Evolutionary conservation across 345 rosid genomes (phyloP).

Genomic region (Eucalyptus marginata): DNA sequence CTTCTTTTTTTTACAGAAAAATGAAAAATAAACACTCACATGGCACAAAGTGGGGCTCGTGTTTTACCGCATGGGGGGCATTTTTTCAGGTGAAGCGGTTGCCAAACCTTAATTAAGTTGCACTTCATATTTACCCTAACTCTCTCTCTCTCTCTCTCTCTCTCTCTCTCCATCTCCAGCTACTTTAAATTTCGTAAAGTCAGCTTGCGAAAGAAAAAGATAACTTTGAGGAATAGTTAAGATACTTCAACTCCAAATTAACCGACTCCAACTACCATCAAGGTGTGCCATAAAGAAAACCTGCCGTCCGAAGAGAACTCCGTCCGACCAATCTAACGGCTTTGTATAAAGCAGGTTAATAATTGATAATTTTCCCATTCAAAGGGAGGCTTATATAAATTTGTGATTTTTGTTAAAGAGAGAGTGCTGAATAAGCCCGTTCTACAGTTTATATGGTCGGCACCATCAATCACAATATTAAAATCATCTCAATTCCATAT

Average conservation of each 20-base stretch:
- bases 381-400: no score
- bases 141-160: background rate
- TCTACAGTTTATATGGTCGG: background rate
- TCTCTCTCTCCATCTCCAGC: background rate
- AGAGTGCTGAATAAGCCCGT: accelerated
- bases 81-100: background rate
- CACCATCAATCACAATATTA: background rate
- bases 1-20: background rate
- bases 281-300: background rate
- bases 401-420: background rate
- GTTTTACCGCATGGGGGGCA: background rate
- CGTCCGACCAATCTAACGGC: background rate
- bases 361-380: background rate
- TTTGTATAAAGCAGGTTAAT: background rate
- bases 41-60: background rate
- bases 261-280: background rate
- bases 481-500: background rate
- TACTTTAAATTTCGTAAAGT: background rate
- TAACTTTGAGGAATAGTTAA: background rate
- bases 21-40: background rate
- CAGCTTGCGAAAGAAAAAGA: background rate
- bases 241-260: background rate
- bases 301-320: background rate
- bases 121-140: background rate
- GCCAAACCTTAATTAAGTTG: background rate